Base-by-base conservation (phyloP, 2,329 filamentous ascomycete genomes). In the Bertia moriformis region DNA sequence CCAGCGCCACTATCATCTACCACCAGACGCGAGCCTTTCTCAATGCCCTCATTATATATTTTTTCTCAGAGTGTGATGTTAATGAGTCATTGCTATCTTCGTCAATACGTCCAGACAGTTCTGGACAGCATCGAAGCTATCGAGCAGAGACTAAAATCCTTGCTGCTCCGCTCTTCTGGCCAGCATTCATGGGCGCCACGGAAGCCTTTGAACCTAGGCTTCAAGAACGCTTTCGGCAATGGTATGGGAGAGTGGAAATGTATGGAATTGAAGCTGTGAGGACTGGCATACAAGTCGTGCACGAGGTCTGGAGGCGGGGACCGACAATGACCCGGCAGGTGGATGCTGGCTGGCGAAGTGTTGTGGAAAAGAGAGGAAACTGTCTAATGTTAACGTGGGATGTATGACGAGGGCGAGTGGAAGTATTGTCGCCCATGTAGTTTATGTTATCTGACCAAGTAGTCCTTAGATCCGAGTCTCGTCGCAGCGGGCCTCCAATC, bases 21-120 rank as follows among this genome's bases (percentile, higher is more conserved):
- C 30, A 45, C 14, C 40, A 39, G 17, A 46, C 45, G 2, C 18
- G 29, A 14, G 39, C 45, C n/a, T 51, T 51, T 29, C 48, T 51
- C 22, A 46, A 51, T 19, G 49, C 49, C 13, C 27, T 51, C 15
- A 47, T 51, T n/a, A 47, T 51, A 1, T 51, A 51, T 38, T 49
- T 51, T 15, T 42, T n/a, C 49, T 0, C 48, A 49, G 15, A 44
- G 46, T 5, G 39, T 50, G 0, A 27, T 7, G 22, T n/a, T 27
- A 27, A 7, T 27, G 22, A n/a, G 22, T 27, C 22, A 42, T 43
- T 39, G 44, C 0, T 49, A 48, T 13, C 36, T 50, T 2, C 42
- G 42, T 1, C 41, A 38, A 4, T 47, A 50, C 20, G 43, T 48
- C 1, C 32, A 47, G 13, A 39, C 29, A 1, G 45, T 50, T 1